Conservation (phyloP, 306 rosid species). For the Elaeagnus macrophylla region DNA sequence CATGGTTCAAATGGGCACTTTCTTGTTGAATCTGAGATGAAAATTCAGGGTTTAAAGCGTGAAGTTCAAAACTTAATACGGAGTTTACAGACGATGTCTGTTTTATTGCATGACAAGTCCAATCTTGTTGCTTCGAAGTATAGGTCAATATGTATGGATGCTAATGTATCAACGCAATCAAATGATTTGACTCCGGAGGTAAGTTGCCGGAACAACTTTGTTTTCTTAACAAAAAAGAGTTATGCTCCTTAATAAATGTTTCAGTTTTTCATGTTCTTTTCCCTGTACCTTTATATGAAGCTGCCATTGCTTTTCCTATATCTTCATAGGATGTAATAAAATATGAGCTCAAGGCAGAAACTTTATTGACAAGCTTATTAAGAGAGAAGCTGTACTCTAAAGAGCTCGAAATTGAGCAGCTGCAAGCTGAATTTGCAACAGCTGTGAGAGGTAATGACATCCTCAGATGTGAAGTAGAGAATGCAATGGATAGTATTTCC, state of each 20-base stretch:
- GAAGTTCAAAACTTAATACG: conserved; percentile 60
- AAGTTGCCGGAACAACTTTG: conserved; percentile 18
- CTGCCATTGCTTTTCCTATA: conserved; percentile 10
- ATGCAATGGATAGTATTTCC: conserved; percentile 63
- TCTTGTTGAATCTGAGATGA: conserved; percentile 63
- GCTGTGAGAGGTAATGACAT: too few relatives aligned
- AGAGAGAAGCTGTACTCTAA: conserved; percentile 76
- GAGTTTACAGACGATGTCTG: conserved; percentile 72
- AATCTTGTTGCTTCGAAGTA: conserved; percentile 30
- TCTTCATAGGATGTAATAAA: conserved; percentile 40
- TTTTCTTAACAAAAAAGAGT: neutral
- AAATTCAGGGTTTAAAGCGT: conserved; percentile 60
- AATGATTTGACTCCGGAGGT: conserved; percentile 60
- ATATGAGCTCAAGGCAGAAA: conserved; percentile 75
- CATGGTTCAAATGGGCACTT: conserved; percentile 61
- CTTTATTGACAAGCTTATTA: conserved; percentile 60
- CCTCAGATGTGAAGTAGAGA: conserved; percentile 69
- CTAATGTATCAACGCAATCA: conserved; percentile 31
- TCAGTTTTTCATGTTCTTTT: neutral
- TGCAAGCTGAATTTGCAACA: conserved; percentile 90
- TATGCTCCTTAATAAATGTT: neutral
- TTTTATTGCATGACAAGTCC: conserved; percentile 64
- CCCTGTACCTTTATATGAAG: neutral
- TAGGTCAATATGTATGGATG: conserved; percentile 30
- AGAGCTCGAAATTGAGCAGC: conserved; percentile 77